phyloP scores from a whole-genome alignment of 176 grass and related monocot species.

The Metroxylon sagu region DNA sequence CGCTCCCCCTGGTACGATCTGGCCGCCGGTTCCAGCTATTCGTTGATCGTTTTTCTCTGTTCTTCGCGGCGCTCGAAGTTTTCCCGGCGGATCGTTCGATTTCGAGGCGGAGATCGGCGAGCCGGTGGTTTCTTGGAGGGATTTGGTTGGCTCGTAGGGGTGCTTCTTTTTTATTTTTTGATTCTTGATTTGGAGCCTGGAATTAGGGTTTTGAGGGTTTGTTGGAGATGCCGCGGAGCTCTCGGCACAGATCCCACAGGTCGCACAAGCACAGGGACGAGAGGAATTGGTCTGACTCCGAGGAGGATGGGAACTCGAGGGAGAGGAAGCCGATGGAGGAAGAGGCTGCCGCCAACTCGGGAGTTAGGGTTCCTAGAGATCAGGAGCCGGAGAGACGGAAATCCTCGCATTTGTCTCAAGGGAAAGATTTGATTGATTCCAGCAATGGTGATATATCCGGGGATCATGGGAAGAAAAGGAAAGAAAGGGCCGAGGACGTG shows the following conservation, averaged over 20 bases:
- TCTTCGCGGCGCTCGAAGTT: too few species aligned
- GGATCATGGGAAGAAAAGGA: background rate
- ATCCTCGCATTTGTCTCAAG: background rate
- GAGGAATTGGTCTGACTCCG: background rate
- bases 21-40: too few species aligned
- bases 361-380: background rate
- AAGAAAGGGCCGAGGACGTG: background rate
- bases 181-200: background rate
- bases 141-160: too few species aligned
- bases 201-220: constrained; percentile 38
- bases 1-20: too few species aligned
- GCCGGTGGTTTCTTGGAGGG: too few species aligned
- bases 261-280: constrained; percentile 8
- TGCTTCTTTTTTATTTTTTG: too few species aligned
- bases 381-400: background rate
- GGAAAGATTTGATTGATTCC: background rate
- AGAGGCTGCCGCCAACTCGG: background rate
- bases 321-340: background rate
- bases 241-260: background rate
- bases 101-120: too few species aligned
- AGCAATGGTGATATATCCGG: background rate
- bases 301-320: background rate
- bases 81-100: too few species aligned
- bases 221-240: constrained; percentile 8
- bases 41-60: too few species aligned